A percentile compares a stretch with the other conserved stretches of the same genome.
Evolutionary conservation across 2,329 filamentous ascomycete species (phyloP).

Genomic region (Stachybotrys chlorohalonatus): DNA sequence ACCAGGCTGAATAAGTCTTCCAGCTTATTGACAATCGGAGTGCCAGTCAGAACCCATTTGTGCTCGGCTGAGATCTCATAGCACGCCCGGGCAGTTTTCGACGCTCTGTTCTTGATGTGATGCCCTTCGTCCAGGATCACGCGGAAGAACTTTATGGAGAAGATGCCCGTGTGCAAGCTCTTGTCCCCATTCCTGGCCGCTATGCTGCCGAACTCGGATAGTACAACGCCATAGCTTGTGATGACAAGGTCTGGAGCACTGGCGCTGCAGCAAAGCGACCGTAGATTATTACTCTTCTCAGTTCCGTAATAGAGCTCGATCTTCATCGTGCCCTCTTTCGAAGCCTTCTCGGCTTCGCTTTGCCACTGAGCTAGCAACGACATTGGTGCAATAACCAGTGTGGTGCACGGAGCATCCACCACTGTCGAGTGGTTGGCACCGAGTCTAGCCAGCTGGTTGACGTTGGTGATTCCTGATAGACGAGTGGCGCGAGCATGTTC

Average conservation of each 20-base stretch:
- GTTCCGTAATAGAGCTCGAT: slow-evolving; percentile 85
- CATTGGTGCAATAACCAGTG: slow-evolving; percentile 92
- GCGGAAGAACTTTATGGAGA: slow-evolving; percentile 89
- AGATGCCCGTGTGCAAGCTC: slow-evolving; percentile 62
- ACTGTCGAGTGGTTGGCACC: slow-evolving; percentile 47
- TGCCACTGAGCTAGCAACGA: slow-evolving; percentile 96
- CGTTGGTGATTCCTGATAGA: slow-evolving; percentile 26
- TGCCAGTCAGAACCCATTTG: slow-evolving; percentile 89
- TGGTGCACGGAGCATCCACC: slow-evolving; percentile 73
- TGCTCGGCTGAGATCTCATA: slow-evolving; percentile 81
- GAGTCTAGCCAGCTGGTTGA: slow-evolving; percentile 55
- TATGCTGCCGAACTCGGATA: slow-evolving; percentile 76
- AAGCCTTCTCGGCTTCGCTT: slow-evolving; percentile 87
- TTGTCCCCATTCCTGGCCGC: slow-evolving; percentile 56
- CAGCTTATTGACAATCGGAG: slow-evolving; percentile 90
- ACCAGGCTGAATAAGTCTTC: slow-evolving; percentile 93
- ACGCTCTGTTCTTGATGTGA: slow-evolving; percentile 80
- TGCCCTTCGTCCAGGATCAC: slow-evolving; percentile 95
- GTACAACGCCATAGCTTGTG: slow-evolving; percentile 84
- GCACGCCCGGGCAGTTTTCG: slow-evolving; percentile 91
- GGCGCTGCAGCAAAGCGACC: slow-evolving; percentile 64
- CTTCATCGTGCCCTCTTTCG: slow-evolving; percentile 71
- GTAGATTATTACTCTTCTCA: slow-evolving; percentile 73
- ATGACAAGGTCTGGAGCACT: slow-evolving; percentile 86
- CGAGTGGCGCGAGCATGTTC: slow-evolving; percentile 35